phyloP scores from a whole-genome alignment of 345 rosid genomes.

The Citrus sinensis region DVS_A1.0 CM039167.1:7654001-7654500 shows the following conservation, averaged over 20 bases:
- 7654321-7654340: background rate
- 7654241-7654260: background rate
- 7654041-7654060: background rate
- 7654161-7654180: constrained; percentile 16
- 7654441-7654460: background rate
- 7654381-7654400: background rate
- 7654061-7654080: background rate
- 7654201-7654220: background rate
- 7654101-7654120: background rate
- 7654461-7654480: background rate
- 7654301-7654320: background rate
- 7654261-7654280: background rate
- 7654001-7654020: background rate
- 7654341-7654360: background rate
- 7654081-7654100: background rate
- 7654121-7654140: background rate
- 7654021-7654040: background rate
- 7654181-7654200: background rate
- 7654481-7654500: constrained; percentile 19
- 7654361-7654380: background rate
- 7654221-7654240: background rate
- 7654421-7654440: background rate
- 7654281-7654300: background rate
- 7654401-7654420: background rate
- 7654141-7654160: background rate